Percentiles rank a stretch among this genome's conserved stretches.
Conservation (phyloP, 2,329 filamentous ascomycete species). For the Cladophialophora exuberans region DNA sequence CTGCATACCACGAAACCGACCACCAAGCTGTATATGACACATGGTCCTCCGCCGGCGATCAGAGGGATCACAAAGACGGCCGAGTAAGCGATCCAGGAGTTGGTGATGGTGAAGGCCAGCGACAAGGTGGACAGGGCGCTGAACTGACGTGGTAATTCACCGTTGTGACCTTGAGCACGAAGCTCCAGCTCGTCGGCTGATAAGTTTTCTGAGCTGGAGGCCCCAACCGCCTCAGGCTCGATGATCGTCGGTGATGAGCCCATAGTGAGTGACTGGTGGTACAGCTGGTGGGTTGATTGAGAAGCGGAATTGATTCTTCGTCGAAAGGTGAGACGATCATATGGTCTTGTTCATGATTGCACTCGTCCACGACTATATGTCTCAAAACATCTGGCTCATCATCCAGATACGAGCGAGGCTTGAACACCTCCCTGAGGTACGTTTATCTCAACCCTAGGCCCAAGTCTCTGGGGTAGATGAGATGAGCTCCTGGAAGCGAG, state of each 20-base stretch:
- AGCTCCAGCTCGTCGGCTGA: slow-evolving; percentile 14
- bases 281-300: slow-evolving; percentile 2
- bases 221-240: slow-evolving; percentile 7
- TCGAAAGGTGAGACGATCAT: slow-evolving; percentile 4
- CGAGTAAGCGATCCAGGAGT: slow-evolving; percentile 40
- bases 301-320: background rate
- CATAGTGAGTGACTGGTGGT: slow-evolving; percentile 4
- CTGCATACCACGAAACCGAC: slow-evolving; percentile 32
- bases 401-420: background rate
- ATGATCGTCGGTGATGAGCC: slow-evolving; percentile 6
- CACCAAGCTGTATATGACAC: slow-evolving; percentile 34
- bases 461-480: slow-evolving; percentile 2
- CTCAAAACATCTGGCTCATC: slow-evolving; percentile 4
- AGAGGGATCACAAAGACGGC: slow-evolving; percentile 32
- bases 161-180: slow-evolving; percentile 25
- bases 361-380: slow-evolving; percentile 14
- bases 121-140: slow-evolving; percentile 33
- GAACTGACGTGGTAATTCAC: slow-evolving; percentile 32
- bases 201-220: slow-evolving; percentile 6
- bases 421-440: too few species aligned
- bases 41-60: slow-evolving; percentile 34
- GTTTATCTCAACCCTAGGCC: too few species aligned
- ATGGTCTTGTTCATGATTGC: slow-evolving; percentile 5
- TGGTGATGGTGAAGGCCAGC: slow-evolving; percentile 39
- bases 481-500: background rate